A percentile compares a stretch with the other conserved stretches of the same genome.
These are phyloP conservation scores for Aegle marmelos DNA, from an alignment of 345 rosid species.

Conservation along the genomic window DNA sequence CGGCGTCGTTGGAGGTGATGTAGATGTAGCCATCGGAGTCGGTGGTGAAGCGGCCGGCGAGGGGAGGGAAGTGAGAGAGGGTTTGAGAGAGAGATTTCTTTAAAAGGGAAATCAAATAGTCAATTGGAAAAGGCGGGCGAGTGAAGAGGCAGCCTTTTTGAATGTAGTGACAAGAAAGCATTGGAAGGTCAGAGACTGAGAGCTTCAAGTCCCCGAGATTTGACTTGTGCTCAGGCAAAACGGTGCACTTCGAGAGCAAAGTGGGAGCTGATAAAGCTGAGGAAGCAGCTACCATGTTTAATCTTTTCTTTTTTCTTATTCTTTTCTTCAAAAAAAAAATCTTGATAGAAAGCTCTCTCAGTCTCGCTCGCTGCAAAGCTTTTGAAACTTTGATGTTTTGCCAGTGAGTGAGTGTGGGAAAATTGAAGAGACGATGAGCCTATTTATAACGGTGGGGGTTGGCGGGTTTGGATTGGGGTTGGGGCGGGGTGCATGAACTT, in stretches of 20 bases:
- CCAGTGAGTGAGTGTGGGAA: slow-evolving; percentile 18
- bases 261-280: slow-evolving; percentile 23
- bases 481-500: slow-evolving; percentile 52
- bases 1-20: slow-evolving; percentile 69
- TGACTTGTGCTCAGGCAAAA: slow-evolving; percentile 57
- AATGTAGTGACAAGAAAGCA: slow-evolving; percentile 94
- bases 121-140: slow-evolving; percentile 33
- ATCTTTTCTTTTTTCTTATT: too few relatives aligned
- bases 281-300: slow-evolving; percentile 5
- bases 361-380: background rate
- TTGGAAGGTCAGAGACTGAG: slow-evolving; percentile 92
- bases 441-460: slow-evolving; percentile 40
- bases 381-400: background rate
- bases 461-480: background rate
- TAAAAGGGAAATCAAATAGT: slow-evolving; percentile 37
- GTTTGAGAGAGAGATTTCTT: slow-evolving; percentile 44
- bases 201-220: slow-evolving; percentile 63
- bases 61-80: slow-evolving; percentile 77
- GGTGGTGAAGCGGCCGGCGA: slow-evolving; percentile 78
- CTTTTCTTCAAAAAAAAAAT: too few relatives aligned
- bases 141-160: slow-evolving; percentile 83
- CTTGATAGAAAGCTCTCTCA: background rate
- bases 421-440: background rate
- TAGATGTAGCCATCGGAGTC: slow-evolving; percentile 46
- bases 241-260: slow-evolving; percentile 46